Evolutionary conservation across 257 asterid genomes (phyloP), one percentile per base, ranked within the genome.

Genomic region (Catharanthus roseus): DNA sequence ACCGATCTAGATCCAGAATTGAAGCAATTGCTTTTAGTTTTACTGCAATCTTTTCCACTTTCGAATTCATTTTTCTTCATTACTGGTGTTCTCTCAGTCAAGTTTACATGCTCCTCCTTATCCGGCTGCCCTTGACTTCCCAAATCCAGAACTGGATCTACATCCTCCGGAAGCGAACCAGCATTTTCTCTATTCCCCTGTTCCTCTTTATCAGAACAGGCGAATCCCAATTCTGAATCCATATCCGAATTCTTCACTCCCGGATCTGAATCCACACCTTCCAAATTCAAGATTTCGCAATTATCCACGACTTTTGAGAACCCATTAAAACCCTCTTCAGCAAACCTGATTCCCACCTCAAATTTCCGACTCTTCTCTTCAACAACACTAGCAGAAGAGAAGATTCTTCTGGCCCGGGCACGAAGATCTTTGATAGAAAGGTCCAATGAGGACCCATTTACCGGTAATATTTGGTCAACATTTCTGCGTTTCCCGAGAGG

Each of bases 341-440:
- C 38, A 10, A 45, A 1, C 34, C 71, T 29, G 10, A 58, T 10
- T 31, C 50, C 51, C 50, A 34, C 34, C 57, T 77, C 65, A 19
- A 9, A 64, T 11, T 28, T 23, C 28, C 28, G 69, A 15, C 33
- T 72, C 36, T 73, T 74, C 19, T 56, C 79, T 24, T 70, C 58
- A 19, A 42, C 68, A 38, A 79, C 64, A 9, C 47, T 16, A 19
- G 68, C 9, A 24, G 66, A 65, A 6, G 84, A 67, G 4, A 81
- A 70, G 45, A 79, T 62, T 66, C 77, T 45, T 61, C 82, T 65
- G 75, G 72, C 71, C 44, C 84, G 82, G 57, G 82, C 39, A 41
- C 86, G 83, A 61, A 84, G 89, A 84, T 84, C 87, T 75, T 82
- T 85, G 8, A 83, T 51, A 1, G 81, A 58, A 72, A 78, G 64